These are phyloP conservation scores for Neopestalotiopsis sp. DNA, from an alignment of 2,329 filamentous ascomycete genomes.

Conservation along the genomic window DNA sequence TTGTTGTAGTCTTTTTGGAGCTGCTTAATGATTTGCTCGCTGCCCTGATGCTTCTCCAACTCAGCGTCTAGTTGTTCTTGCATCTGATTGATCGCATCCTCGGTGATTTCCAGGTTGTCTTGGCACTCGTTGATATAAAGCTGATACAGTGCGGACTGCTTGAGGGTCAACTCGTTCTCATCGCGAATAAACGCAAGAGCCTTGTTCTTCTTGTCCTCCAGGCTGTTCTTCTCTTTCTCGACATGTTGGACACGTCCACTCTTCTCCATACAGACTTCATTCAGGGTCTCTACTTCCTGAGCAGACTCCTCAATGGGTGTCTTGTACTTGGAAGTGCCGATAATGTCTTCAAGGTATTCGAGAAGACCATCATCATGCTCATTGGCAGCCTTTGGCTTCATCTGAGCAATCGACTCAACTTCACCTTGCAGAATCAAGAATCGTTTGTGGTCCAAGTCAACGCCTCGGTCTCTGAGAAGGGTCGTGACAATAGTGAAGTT, in stretches of 20 bases:
- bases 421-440: slow-evolving; percentile 97
- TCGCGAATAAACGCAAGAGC: slow-evolving; percentile 87
- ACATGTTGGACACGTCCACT: slow-evolving; percentile 95
- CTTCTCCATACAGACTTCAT: slow-evolving; percentile 95
- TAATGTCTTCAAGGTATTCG: slow-evolving; percentile 98
- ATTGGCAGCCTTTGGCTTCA: slow-evolving; percentile 95
- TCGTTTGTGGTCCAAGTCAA: slow-evolving; percentile 97
- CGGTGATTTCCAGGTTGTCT: slow-evolving; percentile 86
- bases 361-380: slow-evolving; percentile 96
- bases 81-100: slow-evolving; percentile 90
- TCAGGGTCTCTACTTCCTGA: slow-evolving; percentile 86
- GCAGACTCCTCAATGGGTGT: slow-evolving; percentile 94
- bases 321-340: slow-evolving; percentile 98
- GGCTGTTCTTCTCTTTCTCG: slow-evolving; percentile 90
- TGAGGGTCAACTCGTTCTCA: slow-evolving; percentile 89
- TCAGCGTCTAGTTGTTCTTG: slow-evolving; percentile 86
- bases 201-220: slow-evolving; percentile 97
- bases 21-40: slow-evolving; percentile 87
- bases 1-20: slow-evolving; percentile 85
- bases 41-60: slow-evolving; percentile 88
- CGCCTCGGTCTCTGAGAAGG: slow-evolving; percentile 83
- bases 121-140: slow-evolving; percentile 87
- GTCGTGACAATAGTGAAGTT: slow-evolving; percentile 93
- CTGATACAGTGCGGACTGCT: slow-evolving; percentile 92
- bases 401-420: slow-evolving; percentile 97